phyloP scores from a whole-genome alignment of 345 rosid species.

The Microcos paniculata region DNA sequence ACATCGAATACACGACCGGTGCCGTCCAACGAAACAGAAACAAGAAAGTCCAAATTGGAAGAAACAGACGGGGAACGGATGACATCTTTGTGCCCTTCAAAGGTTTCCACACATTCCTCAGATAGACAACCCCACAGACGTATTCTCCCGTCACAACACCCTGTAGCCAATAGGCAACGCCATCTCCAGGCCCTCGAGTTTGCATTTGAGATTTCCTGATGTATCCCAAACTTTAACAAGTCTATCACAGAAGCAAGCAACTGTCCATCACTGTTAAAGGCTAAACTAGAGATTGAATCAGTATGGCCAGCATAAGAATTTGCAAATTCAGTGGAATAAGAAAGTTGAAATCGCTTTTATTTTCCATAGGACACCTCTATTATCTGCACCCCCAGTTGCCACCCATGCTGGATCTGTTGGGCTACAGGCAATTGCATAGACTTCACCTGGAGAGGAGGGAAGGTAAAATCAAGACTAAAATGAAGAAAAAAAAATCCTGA shows the following conservation, averaged over 20 bases:
- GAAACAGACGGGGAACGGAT: conserved; percentile 60
- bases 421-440: conserved; percentile 73
- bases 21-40: conserved; percentile 66
- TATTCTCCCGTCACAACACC: conserved; percentile 76
- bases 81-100: conserved; percentile 60
- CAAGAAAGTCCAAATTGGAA: conserved; percentile 47
- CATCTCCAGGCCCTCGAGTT: conserved; percentile 65
- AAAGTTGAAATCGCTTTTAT: conserved; percentile 16
- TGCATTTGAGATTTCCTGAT: conserved; percentile 51
- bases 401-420: conserved; percentile 75
- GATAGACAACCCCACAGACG: conserved; percentile 80
- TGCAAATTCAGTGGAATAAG: background rate
- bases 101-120: conserved; percentile 61
- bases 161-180: conserved; percentile 76
- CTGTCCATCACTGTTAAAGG: conserved; percentile 74
- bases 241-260: conserved; percentile 79
- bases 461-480: background rate
- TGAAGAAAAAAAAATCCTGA: background rate
- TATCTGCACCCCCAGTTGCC: too few relatives aligned
- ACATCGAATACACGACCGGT: conserved; percentile 81
- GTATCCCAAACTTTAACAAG: conserved; percentile 67
- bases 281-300: conserved; percentile 74
- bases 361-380: conserved; percentile 68
- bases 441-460: conserved; percentile 52
- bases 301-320: conserved; percentile 58